Percentiles rank a stretch among this genome's conserved stretches.
Evolutionary conservation across 768 basidiomycete species (phyloP).

Genomic region (Mycena latifolia): DNA sequence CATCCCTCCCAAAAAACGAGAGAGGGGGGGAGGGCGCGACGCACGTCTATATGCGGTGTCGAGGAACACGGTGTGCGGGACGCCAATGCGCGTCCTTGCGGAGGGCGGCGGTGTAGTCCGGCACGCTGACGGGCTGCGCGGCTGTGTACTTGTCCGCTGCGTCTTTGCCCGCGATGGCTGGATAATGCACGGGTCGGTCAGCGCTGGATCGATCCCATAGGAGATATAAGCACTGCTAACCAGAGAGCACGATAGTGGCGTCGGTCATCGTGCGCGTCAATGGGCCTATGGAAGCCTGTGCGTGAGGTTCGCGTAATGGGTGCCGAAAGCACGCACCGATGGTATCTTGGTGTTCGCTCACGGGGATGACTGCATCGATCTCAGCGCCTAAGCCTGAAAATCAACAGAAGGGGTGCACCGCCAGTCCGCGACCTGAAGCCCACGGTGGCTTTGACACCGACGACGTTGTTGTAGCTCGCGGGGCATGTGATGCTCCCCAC

Average conservation of each 20-base stretch:
- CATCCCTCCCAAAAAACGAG: no score
- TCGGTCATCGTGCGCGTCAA: slow-evolving; percentile 66
- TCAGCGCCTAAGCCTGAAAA: no score
- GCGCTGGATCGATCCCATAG: no score
- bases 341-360: no score
- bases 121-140: slow-evolving; percentile 63
- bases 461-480: slow-evolving; percentile 64
- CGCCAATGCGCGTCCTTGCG: slow-evolving; percentile 64
- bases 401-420: no score
- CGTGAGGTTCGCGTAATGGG: no score
- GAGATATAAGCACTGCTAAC: no score
- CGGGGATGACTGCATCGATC: no score
- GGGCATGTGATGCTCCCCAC: slow-evolving; percentile 70
- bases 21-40: no score
- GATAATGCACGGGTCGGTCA: no score
- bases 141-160: slow-evolving; percentile 67
- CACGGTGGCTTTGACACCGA: slow-evolving; percentile 71
- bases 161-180: slow-evolving; percentile 68
- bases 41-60: no score
- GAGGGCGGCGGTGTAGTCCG: slow-evolving; percentile 68
- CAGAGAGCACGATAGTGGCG: slow-evolving; percentile 66
- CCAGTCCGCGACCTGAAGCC: slow-evolving; percentile 71
- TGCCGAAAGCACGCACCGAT: no score
- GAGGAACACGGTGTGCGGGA: slow-evolving; percentile 59
- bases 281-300: slow-evolving; percentile 73